Evolutionary conservation across 164 flowering plant genomes (phyloP).

Genomic region (Stephania cephalantha): DNA sequence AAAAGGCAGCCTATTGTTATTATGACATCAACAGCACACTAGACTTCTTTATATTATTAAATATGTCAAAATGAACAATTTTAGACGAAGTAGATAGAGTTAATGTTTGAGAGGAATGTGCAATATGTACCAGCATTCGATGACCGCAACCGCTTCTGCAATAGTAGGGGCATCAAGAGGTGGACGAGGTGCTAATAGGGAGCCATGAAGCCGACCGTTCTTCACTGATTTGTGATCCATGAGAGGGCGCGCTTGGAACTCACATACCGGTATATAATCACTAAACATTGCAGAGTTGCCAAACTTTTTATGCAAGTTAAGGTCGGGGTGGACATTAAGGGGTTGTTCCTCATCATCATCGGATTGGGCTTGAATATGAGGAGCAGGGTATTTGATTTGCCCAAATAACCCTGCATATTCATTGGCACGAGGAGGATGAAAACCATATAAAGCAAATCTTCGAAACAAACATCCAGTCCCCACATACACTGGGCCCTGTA

Average conservation of each 20-base stretch:
- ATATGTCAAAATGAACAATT: too few species aligned
- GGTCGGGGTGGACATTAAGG: constrained; percentile 12
- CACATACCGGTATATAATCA: constrained; percentile 72
- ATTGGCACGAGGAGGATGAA: constrained; percentile 58
- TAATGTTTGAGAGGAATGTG: too few species aligned
- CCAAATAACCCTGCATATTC: constrained; percentile 16
- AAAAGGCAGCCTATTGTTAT: too few species aligned
- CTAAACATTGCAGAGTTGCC: constrained; percentile 71
- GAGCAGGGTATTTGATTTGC: constrained; percentile 1
- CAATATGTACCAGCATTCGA: constrained; percentile 42
- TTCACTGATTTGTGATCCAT: constrained; percentile 63
- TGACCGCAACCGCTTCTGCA: constrained; percentile 65
- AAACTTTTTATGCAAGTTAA: constrained; percentile 63
- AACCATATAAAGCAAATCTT: constrained; percentile 74
- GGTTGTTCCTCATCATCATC: too few species aligned
- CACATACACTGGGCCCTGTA: constrained; percentile 85
- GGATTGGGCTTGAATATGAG: too few species aligned
- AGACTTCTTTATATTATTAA: too few species aligned
- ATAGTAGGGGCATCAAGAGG: constrained; percentile 74
- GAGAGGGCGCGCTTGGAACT: constrained; percentile 75
- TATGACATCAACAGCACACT: too few species aligned
- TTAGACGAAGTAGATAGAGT: too few species aligned
- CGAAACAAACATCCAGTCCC: constrained; percentile 94
- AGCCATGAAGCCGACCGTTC: constrained; percentile 75
- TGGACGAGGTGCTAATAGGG: constrained; percentile 57